Base-by-base conservation (phyloP, 2,329 filamentous ascomycete species). In the Penicillium capsulatum region DNA sequence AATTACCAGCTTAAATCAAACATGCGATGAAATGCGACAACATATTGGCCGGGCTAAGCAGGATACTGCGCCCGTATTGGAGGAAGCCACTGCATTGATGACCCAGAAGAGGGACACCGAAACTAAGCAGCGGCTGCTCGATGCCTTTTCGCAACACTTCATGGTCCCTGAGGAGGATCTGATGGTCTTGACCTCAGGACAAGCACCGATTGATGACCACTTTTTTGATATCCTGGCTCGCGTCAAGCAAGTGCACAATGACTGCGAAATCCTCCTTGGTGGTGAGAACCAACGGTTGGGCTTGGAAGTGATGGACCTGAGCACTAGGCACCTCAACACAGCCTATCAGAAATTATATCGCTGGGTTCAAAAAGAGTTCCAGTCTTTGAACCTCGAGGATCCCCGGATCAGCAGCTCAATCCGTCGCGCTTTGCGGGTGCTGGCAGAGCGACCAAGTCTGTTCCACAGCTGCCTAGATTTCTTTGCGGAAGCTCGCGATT, bases 341-440 rank as follows among this genome's bases (percentile, higher is more conserved):
- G 91, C 87, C 4, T 98, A 92, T 54, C 91, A 98, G 60, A 98
- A 96, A 61, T 76, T 98, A 2, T 96, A 94, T 66, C 82, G 87
- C 54, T 98, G 91, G 91, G 82, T 94, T 14, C 90, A 96, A 61
- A 82, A 85, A 43, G 89, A 96, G 55, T 94, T 98, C 68, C 94
- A 90, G 63, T 83, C 83, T 0, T 69, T 97, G 35, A 94, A 97
- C 60, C 76, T 97, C 7, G 92, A 98, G 58, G 95, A 94, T 51
- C 90, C 90, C 1, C 90, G 94, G 55, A 90, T 97, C 61, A 90
- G 85, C 59, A 77, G 83, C 14, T 83, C 86, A 0, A 90, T 98
- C 46, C 79, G 91, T 36, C 80, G 83, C 40, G 89, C 89, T 15
- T 73, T 98, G 27, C 80, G 89, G 34, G 86, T 95, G 8, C 74